Evolutionary conservation across 495 filamentous ascomycete genomes (phyloP), one percentile per base, ranked within the genome.

Genomic region (Penicillium silybi): DNA sequence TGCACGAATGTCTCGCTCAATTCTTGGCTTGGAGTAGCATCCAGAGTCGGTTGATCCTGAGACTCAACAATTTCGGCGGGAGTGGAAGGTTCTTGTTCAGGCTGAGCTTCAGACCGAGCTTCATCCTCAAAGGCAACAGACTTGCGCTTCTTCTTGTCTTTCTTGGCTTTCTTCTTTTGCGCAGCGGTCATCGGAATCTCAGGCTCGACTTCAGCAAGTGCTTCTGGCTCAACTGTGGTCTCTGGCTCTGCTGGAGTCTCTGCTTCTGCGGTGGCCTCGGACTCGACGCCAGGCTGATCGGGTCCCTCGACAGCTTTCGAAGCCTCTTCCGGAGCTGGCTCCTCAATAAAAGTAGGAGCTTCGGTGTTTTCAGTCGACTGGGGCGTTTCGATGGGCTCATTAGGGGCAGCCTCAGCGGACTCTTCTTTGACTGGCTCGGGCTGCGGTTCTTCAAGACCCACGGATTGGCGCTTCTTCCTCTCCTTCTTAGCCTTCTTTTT

Each of bases 401-500:
- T 27, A 1, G 16, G 18, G 15, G 22, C 38, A 42, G 2, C 18
- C 6, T 39, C 38, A n/a, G 26, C 8, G 29, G 29, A 10, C 29
- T 15, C 29, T 32, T 32, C 29, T 1, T 18, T 39, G 6, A 19
- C 18, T 19, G 6, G 37, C 4, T 39, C 37, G 16, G 37, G 37
- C 19, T 27, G 20, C 32, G 22, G 27, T 8, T 50, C 44, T 22
- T 62, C 58, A 18, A 25, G 44, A 40, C 48, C 37, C 20, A 57
- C 46, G 39, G 62, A 59, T 39, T 64, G 53, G 46, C 61, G 54
- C 62, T 67, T 68, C 38, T 58, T 58, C 54, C 63, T 72, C 35
- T 70, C 68, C 53, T 73, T 71, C 42, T 68, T 68, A 20, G 63
- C 63, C 37, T 66, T 64, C 45, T 62, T 65, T 53, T 67, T 66